A percentile compares a stretch with the other conserved stretches of the same genome.
These are phyloP conservation scores for Saitozyma podzolica DNA, from an alignment of 768 basidiomycete genomes.

Conservation along the genomic window DNA sequence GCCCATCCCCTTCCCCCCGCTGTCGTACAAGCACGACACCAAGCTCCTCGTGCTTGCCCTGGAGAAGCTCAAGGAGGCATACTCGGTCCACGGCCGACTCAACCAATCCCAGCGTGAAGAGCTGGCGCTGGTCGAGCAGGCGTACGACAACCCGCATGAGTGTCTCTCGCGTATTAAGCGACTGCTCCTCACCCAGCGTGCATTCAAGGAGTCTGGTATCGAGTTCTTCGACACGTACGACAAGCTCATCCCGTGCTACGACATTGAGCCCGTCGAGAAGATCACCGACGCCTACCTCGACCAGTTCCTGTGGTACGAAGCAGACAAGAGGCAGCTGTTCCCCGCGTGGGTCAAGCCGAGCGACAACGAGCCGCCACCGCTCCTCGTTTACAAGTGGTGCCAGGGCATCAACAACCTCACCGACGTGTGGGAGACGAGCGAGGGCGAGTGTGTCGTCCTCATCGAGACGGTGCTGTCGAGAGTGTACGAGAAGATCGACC, in stretches of 20 bases:
- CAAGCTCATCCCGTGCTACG: constrained; percentile 91
- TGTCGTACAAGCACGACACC: constrained; percentile 99
- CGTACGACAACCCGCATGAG: constrained; percentile 99
- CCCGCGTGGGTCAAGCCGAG: constrained; percentile 99
- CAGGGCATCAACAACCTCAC: constrained; percentile 99
- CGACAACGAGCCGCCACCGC: constrained; percentile 92
- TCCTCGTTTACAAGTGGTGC: constrained; percentile 99
- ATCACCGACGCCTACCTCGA: constrained; percentile 99
- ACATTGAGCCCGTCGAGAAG: constrained; percentile 99
- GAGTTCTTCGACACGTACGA: constrained; percentile 94
- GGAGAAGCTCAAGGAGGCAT: constrained; percentile 98
- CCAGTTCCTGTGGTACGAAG: constrained; percentile 98
- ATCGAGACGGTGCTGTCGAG: constrained; percentile 98
- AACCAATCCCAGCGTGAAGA: constrained; percentile 99
- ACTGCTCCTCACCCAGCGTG: constrained; percentile 89
- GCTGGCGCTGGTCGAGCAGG: constrained; percentile 95
- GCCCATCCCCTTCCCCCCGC: constrained; percentile 97
- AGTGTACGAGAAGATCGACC: constrained; percentile 98
- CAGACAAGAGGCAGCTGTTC: constrained; percentile 96
- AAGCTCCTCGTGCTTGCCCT: constrained; percentile 93
- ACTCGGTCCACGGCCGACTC: constrained; percentile 93
- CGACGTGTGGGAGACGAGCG: constrained; percentile 96
- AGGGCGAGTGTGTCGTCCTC: constrained; percentile 96
- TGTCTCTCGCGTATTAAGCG: constrained; percentile 99
- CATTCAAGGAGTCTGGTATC: constrained; percentile 97